A percentile compares a stretch with the other conserved stretches of the same genome.
Evolutionary conservation across 331 rosid genomes (phyloP).

Genomic region (Arachis monticola): DNA sequence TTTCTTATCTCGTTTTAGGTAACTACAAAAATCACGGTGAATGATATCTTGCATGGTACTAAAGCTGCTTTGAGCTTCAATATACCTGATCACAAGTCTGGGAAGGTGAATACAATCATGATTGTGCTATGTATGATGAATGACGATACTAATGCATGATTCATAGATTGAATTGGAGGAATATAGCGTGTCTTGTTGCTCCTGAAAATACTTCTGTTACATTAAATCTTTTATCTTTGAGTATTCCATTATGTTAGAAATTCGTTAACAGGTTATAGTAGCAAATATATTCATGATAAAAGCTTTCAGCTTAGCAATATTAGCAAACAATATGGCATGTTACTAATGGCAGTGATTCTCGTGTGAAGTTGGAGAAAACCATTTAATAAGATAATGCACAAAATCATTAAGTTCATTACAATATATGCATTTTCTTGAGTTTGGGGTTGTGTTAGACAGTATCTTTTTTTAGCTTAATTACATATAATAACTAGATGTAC

Average conservation of each 20-base stretch:
- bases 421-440: background rate
- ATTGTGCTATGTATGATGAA: background rate
- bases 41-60: slow-evolving; percentile 63
- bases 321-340: slow-evolving; percentile 26
- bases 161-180: slow-evolving; percentile 4
- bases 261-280: background rate
- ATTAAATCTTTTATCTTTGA: slow-evolving; percentile 21
- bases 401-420: background rate
- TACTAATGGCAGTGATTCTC: slow-evolving; percentile 17
- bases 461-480: background rate
- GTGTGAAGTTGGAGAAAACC: background rate
- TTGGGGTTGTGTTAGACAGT: background rate
- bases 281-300: background rate
- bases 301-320: slow-evolving; percentile 5
- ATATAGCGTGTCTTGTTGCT: slow-evolving; percentile 22
- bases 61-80: slow-evolving; percentile 81
- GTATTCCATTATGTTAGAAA: background rate
- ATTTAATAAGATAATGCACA: slow-evolving; percentile 25
- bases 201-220: slow-evolving; percentile 15
- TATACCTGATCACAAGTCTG: slow-evolving; percentile 94
- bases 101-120: slow-evolving; percentile 68
- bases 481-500: slow-evolving; percentile 1
- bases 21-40: slow-evolving; percentile 72
- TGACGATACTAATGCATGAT: slow-evolving; percentile 8
- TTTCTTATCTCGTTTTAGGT: slow-evolving; percentile 55